Evolutionary conservation across 805 yeast genomes (phyloP).

Genomic region (Pichia paraexigua): DNA sequence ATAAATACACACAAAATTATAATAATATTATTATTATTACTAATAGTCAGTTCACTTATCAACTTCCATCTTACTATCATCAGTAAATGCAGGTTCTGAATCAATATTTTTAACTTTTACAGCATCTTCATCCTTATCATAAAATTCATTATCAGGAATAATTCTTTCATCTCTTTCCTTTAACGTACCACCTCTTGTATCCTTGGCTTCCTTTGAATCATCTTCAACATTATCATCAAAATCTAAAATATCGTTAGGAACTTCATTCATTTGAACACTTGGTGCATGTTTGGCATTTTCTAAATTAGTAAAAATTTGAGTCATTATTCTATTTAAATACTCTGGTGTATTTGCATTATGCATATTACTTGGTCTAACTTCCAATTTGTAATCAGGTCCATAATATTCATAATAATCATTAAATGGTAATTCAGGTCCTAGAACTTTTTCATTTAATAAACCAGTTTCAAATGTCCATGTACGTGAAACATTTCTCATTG

Average conservation of each 20-base stretch:
- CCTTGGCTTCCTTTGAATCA: slow-evolving; percentile 70
- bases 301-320: slow-evolving; percentile 68
- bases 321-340: slow-evolving; percentile 74
- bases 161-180: slow-evolving; percentile 70
- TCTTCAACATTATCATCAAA: slow-evolving; percentile 74
- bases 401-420: slow-evolving; percentile 95
- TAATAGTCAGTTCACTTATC: background rate
- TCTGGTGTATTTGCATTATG: slow-evolving; percentile 92
- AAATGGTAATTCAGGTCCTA: slow-evolving; percentile 78
- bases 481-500: slow-evolving; percentile 93
- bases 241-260: slow-evolving; percentile 85
- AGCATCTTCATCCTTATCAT: slow-evolving; percentile 51
- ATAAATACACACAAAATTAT: background rate
- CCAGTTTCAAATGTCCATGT: slow-evolving; percentile 96
- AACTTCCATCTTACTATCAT: slow-evolving; percentile 1
- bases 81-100: slow-evolving; percentile 8
- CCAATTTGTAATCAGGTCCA: slow-evolving; percentile 94
- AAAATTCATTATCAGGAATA: slow-evolving; percentile 71
- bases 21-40: background rate
- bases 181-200: slow-evolving; percentile 87
- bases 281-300: slow-evolving; percentile 94
- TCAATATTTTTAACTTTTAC: slow-evolving; percentile 19
- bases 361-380: slow-evolving; percentile 94
- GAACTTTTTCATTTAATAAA: slow-evolving; percentile 65
- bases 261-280: slow-evolving; percentile 87